Evolutionary conservation across 179 eudicot genomes (phyloP).

Genomic region (Silene vulgaris): DNA sequence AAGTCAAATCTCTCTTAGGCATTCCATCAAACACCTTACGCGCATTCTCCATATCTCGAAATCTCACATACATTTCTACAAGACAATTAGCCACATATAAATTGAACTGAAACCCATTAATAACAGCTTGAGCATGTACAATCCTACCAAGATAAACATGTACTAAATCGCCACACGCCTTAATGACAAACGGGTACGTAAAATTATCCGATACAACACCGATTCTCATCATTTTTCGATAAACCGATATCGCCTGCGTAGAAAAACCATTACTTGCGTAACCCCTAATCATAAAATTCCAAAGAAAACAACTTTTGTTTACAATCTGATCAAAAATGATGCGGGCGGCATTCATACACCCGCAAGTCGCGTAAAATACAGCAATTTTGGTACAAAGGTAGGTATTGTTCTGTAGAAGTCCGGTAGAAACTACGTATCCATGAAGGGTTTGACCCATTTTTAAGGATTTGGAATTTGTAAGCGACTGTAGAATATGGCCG

Average conservation of each 20-base stretch:
- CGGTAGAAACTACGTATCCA: constrained; percentile 18
- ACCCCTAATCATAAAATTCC: constrained; percentile 23
- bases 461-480: constrained; percentile 19
- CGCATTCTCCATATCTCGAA: constrained; percentile 23
- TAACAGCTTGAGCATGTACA: constrained; percentile 22
- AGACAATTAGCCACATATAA: constrained; percentile 31
- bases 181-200: constrained; percentile 24
- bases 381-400: constrained; percentile 19
- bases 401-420: constrained; percentile 15
- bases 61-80: constrained; percentile 22
- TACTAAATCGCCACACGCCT: constrained; percentile 25
- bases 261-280: constrained; percentile 4
- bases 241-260: constrained; percentile 13
- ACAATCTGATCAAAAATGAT: constrained; percentile 17
- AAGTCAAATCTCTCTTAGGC: constrained; percentile 34
- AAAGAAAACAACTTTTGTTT: constrained; percentile 14
- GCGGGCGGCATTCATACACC: constrained; percentile 10
- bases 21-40: constrained; percentile 36
- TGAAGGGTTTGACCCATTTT: constrained; percentile 15
- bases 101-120: constrained; percentile 22
- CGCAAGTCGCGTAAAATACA: constrained; percentile 23
- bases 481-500: constrained; percentile 16
- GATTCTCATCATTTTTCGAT: constrained; percentile 23
- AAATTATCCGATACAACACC: constrained; percentile 22
- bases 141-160: constrained; percentile 23